Percentiles rank a stretch among this genome's conserved stretches.
These are phyloP conservation scores for Exophiala oligosperma DNA, from an alignment of 2,329 filamentous ascomycete species.

Conservation along the genomic window DNA sequence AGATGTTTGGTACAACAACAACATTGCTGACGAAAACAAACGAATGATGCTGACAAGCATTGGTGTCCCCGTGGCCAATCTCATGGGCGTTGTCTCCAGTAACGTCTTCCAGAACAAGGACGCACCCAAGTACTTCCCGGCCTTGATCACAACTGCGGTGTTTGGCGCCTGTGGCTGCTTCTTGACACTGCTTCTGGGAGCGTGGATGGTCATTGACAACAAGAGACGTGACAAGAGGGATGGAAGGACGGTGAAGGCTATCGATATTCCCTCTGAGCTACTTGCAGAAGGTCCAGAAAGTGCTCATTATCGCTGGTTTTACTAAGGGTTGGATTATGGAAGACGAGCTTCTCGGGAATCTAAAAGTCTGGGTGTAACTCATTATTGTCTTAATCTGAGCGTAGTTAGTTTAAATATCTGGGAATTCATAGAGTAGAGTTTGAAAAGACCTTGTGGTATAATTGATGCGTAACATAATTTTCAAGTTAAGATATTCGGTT, in stretches of 20 bases:
- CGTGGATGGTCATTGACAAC: conserved; percentile 68
- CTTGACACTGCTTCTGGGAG: conserved; percentile 57
- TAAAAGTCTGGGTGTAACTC: no score
- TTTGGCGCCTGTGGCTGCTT: conserved; percentile 63
- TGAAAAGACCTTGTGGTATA: no score
- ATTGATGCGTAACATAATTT: no score
- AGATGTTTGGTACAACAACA: conserved; percentile 78
- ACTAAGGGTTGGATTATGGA: background rate
- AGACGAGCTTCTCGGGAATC: no score
- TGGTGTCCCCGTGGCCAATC: conserved; percentile 71
- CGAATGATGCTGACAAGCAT: conserved; percentile 70
- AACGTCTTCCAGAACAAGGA: conserved; percentile 69
- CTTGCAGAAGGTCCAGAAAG: conserved; percentile 38
- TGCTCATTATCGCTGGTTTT: conserved; percentile 15
- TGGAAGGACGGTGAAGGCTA: conserved; percentile 57
- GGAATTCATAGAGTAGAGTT: no score
- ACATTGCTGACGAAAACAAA: conserved; percentile 73
- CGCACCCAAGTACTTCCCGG: conserved; percentile 66
- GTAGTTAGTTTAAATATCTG: no score
- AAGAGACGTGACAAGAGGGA: conserved; percentile 57
- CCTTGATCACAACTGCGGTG: conserved; percentile 63
- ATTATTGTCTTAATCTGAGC: no score
- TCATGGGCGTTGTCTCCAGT: conserved; percentile 70
- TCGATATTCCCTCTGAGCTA: conserved; percentile 58
- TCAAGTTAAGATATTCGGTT: no score